phyloP scores from a whole-genome alignment of 2,329 filamentous ascomycete genomes.

The Exophiala phaeomuriformis region DNA sequence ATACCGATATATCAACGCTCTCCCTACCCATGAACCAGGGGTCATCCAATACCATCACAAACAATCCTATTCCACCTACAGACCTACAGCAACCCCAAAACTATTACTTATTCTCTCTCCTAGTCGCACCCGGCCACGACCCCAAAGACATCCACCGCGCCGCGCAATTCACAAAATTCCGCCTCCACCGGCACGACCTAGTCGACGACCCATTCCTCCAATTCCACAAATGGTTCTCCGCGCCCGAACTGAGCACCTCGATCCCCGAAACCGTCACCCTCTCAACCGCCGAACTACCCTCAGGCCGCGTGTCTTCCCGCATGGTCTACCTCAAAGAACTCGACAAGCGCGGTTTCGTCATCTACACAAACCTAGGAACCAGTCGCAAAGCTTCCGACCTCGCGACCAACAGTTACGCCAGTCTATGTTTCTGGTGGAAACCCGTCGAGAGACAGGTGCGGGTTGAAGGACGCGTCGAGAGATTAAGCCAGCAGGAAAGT shows the following conservation, averaged over 20 bases:
- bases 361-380: slow-evolving; percentile 89
- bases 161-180: slow-evolving; percentile 64
- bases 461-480: slow-evolving; percentile 68
- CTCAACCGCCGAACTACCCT: slow-evolving; percentile 75
- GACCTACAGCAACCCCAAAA: too few species aligned
- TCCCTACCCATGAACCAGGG: background rate
- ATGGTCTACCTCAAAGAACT: slow-evolving; percentile 95
- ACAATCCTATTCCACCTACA: too few species aligned
- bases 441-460: slow-evolving; percentile 80
- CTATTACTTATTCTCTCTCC: background rate
- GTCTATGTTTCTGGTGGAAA: slow-evolving; percentile 86
- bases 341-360: slow-evolving; percentile 71
- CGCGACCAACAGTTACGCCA: slow-evolving; percentile 65
- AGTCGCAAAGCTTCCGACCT: slow-evolving; percentile 62
- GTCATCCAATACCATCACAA: too few species aligned
- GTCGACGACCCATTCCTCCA: slow-evolving; percentile 63
- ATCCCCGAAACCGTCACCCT: slow-evolving; percentile 86
- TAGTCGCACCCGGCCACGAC: slow-evolving; percentile 9
- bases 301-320: slow-evolving; percentile 74
- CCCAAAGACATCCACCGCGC: slow-evolving; percentile 47
- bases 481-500: slow-evolving; percentile 63
- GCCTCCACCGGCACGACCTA: slow-evolving; percentile 57
- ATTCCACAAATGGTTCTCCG: slow-evolving; percentile 83
- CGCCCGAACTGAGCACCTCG: slow-evolving; percentile 57
- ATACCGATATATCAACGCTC: background rate